These are phyloP conservation scores for Gynandropsis gynandra DNA, from an alignment of 345 rosid genomes.

Conservation along the genomic window DNA sequence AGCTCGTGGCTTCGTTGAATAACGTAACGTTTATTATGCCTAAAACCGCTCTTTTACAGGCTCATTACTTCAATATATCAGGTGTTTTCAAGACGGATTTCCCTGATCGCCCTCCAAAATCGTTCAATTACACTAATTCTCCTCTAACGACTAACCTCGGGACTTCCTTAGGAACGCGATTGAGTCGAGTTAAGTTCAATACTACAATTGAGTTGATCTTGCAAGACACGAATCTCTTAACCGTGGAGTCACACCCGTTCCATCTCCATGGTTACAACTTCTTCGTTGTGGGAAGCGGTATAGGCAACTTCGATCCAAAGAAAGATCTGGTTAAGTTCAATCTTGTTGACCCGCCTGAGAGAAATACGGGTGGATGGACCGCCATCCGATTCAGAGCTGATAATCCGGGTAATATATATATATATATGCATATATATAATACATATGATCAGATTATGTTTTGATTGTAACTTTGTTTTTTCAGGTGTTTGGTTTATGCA, in stretches of 20 bases:
- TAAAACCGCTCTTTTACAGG: constrained; percentile 44
- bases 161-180: constrained; percentile 39
- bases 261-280: constrained; percentile 70
- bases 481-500: constrained; percentile 54
- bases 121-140: constrained; percentile 52
- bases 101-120: constrained; percentile 39
- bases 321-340: constrained; percentile 39
- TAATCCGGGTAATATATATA: constrained; percentile 49
- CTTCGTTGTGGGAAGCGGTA: constrained; percentile 51
- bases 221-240: constrained; percentile 53
- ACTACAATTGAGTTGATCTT: constrained; percentile 44
- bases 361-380: constrained; percentile 77
- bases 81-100: constrained; percentile 54
- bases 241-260: constrained; percentile 60
- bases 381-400: constrained; percentile 70
- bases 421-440: background rate
- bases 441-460: background rate
- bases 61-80: constrained; percentile 39
- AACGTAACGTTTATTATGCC: constrained; percentile 69
- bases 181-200: constrained; percentile 46
- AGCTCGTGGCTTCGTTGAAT: constrained; percentile 49
- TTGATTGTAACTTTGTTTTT: background rate
- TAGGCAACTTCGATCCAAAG: constrained; percentile 48
- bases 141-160: constrained; percentile 44
- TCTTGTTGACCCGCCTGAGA: constrained; percentile 67